phyloP scores from a whole-genome alignment of 2,329 filamentous ascomycete genomes.

The Elsinoe australis region DNA sequence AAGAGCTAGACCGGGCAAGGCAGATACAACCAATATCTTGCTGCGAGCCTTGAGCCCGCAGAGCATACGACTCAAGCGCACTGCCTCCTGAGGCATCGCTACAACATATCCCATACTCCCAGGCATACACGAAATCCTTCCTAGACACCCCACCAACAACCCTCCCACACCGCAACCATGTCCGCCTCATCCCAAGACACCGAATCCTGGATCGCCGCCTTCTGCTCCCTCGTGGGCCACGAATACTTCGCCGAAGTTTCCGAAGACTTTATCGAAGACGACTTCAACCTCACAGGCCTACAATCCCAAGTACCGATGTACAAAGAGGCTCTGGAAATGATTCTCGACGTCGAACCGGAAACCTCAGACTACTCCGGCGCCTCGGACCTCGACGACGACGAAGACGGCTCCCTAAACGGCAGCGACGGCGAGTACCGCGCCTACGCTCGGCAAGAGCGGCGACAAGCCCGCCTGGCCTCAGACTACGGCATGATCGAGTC shows the following conservation, averaged over 20 bases:
- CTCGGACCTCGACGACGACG: conserved; percentile 56
- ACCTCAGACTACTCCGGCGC: conserved; percentile 51
- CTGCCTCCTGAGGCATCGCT: too few species aligned
- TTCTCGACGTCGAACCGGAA: conserved; percentile 93
- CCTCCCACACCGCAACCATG: conserved; percentile 33
- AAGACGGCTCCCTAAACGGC: conserved; percentile 37
- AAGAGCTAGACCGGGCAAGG: too few species aligned
- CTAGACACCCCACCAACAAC: not conserved
- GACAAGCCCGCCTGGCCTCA: conserved; percentile 79
- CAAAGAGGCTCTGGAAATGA: conserved; percentile 98
- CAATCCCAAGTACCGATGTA: conserved; percentile 97
- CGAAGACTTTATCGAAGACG: conserved; percentile 98
- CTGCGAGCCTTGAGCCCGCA: too few species aligned
- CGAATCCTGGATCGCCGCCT: conserved; percentile 97
- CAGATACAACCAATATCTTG: too few species aligned
- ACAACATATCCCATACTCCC: too few species aligned
- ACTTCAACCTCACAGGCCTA: conserved; percentile 95
- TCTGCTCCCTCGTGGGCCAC: conserved; percentile 89
- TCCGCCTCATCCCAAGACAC: conserved; percentile 51
- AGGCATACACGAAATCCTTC: not conserved
- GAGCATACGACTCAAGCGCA: too few species aligned
- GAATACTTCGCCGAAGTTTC: conserved; percentile 99
- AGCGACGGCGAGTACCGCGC: conserved; percentile 45
- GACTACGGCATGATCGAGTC: conserved; percentile 94
- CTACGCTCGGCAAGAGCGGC: conserved; percentile 47